phyloP scores from a whole-genome alignment of 495 filamentous ascomycete species.

The Xylaria intraflava region DNA sequence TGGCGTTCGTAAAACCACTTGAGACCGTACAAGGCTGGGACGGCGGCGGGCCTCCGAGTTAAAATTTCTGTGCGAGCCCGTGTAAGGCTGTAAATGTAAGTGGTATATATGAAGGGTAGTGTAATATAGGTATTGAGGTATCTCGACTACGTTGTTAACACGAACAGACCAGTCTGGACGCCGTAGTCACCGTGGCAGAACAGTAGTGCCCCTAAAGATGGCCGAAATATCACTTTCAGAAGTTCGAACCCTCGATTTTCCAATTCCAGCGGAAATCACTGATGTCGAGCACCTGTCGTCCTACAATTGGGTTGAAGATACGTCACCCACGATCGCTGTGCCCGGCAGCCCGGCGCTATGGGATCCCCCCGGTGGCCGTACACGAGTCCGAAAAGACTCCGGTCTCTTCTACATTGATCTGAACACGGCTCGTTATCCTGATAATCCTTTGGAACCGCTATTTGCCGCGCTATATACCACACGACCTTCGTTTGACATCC shows the following conservation, averaged over 20 bases:
- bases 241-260: conserved; percentile 13
- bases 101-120: too few species aligned
- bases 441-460: conserved; percentile 42
- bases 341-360: conserved; percentile 38
- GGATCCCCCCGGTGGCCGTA: conserved; percentile 23
- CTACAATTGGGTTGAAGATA: conserved; percentile 44
- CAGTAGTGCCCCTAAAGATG: background rate
- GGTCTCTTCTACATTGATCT: conserved; percentile 37
- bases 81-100: too few species aligned
- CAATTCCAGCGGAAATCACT: conserved; percentile 26
- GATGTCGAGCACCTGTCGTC: conserved; percentile 40
- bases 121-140: too few species aligned
- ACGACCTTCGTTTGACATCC: conserved; percentile 39
- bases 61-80: too few species aligned
- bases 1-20: too few species aligned
- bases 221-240: conserved; percentile 20
- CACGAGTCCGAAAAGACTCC: conserved; percentile 28
- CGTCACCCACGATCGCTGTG: conserved; percentile 33
- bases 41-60: too few species aligned
- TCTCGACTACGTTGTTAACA: too few species aligned
- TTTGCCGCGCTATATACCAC: conserved; percentile 42
- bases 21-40: too few species aligned
- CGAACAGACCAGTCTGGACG: too few species aligned
- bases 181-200: too few species aligned
- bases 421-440: conserved; percentile 39